Base-by-base conservation (phyloP, 805 yeast species). In the Starmera dryadoides region DNA sequence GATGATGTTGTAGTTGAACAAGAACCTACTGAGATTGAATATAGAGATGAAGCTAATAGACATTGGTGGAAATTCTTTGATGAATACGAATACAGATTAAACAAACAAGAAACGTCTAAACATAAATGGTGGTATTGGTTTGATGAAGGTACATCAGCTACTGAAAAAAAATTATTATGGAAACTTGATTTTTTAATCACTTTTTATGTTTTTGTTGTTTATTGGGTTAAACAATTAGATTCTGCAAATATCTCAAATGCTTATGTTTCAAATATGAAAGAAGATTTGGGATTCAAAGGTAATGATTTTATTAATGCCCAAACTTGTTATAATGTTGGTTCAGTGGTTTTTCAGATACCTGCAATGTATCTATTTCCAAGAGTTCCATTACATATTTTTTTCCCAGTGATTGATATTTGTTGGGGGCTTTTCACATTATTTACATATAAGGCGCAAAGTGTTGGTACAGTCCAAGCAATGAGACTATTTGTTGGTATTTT, bases 141-240 rank as follows among this genome's bases (percentile, higher is more conserved):
- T 45, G 66, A 67, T 35, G 69, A 67, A 18, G 64, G 60, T 37
- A 73, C 71, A 30, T 60, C 81, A 1, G 57, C 65, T 42, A 71
- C 59, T 1, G 64, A 60, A 35, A 66, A 67, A 40, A 58, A 59
- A 37, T 54, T 74, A 35, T 47, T 74, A 23, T 40, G 62, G 37
- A 78, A 78, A 48, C 51, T 77, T 20, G 84, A 78, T 47, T 45
- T 74, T n/a, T 53, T 75, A 32, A 53, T 80, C 37, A 64, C 78
- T 4, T 64, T 69, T 37, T 75, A 76, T 45, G 66, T 81, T 1
- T 73, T 77, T 56, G 56, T 77, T 42, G 77, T 77, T 3, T 80
- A 79, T 56, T 81, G 83, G 83, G 74, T 79, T 41, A 80, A 80
- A 51, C 72, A 71, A 45, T 58, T 81, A 41, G 86, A 81, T 49